Evolutionary conservation across 108 stramenopile genomes (phyloP), one percentile per base, ranked within the genome.

Genomic region (Cyclotella distinguenda): DNA sequence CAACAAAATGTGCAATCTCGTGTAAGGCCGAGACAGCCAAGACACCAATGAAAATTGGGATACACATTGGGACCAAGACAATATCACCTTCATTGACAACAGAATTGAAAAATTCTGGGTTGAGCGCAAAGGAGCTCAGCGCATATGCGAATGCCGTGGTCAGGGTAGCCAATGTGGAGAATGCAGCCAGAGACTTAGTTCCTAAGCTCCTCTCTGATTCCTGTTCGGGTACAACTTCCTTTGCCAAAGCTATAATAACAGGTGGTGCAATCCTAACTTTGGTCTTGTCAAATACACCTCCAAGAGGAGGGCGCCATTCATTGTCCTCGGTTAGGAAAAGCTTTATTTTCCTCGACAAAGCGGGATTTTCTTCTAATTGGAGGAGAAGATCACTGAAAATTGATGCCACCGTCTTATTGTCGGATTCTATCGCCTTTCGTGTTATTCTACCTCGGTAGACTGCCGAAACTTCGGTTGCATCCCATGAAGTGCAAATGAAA

Each of bases 311-410:
- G 13, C 52, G 27, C 77, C 74, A 79, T 58, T 89, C 88, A 22
- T 82, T 82, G 60, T 89, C 91, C 21, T 74, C 68, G 28, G 86
- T 45, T 7, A 88, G 38, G 47, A 93, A 93, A 12, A 93, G 49
- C 57, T 83, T 85, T 1, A 93, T 56, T 32, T 72, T 57, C 25
- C 76, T 74, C 13, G 40, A 35, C 10, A 89, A 42, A 1, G 77
- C 82, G 2, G 53, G 36, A 46, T 77, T 62, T 23, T 72, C 47
- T 47, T 68, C 56, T 16, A 89, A 48, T 36, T 77, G 63, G 4
- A 35, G 21, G 42, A 81, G 75, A 34, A 89, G 60, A 45, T 78
- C 72, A 1, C 58, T 44, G 74, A 86, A 93, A 9, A 70, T 56
- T 19, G 32, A 26, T 11, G 62, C 69, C 8, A 74, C 47, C 0